These are phyloP conservation scores for Aegilops umbellulata DNA, from an alignment of 176 grass and related monocot species.

Conservation along the genomic window DNA sequence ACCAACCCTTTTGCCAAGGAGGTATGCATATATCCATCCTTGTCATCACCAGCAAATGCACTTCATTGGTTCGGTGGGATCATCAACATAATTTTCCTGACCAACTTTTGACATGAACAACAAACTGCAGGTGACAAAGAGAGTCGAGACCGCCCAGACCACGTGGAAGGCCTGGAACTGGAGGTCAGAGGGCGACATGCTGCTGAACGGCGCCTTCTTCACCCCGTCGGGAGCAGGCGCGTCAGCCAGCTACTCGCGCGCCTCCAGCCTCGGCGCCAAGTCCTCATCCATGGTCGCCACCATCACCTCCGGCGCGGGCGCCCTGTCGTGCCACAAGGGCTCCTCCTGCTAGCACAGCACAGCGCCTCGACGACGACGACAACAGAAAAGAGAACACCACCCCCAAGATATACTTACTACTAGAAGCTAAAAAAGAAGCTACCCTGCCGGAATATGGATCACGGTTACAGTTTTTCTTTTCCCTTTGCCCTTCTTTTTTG, in stretches of 20 bases:
- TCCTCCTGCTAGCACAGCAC: conserved; percentile 43
- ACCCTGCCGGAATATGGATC: conserved; percentile 17
- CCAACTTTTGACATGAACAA: background rate
- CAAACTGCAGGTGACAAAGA: conserved; percentile 69
- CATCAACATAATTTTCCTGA: background rate
- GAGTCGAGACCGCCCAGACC: conserved; percentile 41
- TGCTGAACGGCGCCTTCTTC: conserved; percentile 83
- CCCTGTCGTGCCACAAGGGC: conserved; percentile 46
- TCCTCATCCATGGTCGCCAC: conserved; percentile 79
- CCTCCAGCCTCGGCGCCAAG: conserved; percentile 85
- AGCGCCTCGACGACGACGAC: background rate
- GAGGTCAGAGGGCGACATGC: conserved; percentile 81
- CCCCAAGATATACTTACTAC: conserved; percentile 33
- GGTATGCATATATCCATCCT: background rate
- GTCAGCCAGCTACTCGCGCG: conserved; percentile 74
- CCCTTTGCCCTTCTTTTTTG: conserved; percentile 20
- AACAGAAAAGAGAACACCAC: conserved; percentile 28
- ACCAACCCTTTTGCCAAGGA: conserved; percentile 55
- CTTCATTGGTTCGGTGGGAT: background rate
- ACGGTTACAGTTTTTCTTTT: conserved; percentile 52
- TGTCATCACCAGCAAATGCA: background rate
- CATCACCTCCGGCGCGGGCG: conserved; percentile 63
- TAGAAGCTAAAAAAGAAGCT: conserved; percentile 42
- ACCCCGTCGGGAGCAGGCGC: conserved; percentile 72
- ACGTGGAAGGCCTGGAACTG: conserved; percentile 89